phyloP scores from a whole-genome alignment of 345 rosid species.

The Erucastrum elatum region DNA sequence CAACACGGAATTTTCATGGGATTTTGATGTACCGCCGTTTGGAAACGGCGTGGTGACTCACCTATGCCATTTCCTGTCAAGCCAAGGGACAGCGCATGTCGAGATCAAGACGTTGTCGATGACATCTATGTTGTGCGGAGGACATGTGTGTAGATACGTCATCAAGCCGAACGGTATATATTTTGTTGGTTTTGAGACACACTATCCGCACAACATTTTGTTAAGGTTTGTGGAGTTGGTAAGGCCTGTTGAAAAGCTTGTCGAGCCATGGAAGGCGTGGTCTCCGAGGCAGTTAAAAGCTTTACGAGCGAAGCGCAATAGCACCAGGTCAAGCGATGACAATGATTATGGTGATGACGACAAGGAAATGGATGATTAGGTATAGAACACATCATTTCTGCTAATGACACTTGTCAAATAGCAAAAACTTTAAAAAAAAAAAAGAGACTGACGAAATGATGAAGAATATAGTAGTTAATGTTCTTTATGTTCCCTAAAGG shows the following conservation, averaged over 20 bases:
- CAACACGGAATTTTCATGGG: slow-evolving; percentile 23
- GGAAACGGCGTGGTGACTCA: slow-evolving; percentile 36
- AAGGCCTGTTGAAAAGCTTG: slow-evolving; percentile 35
- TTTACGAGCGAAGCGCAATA: slow-evolving; percentile 15
- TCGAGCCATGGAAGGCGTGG: slow-evolving; percentile 41
- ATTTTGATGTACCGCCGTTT: slow-evolving; percentile 35
- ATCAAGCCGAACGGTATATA: slow-evolving; percentile 35
- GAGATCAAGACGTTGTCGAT: slow-evolving; percentile 37
- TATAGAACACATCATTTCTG: neutral
- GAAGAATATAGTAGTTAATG: slow-evolving; percentile 3
- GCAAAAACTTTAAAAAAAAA: neutral
- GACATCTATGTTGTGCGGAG: slow-evolving; percentile 38
- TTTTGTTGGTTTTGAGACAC: slow-evolving; percentile 35
- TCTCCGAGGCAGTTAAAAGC: slow-evolving; percentile 36
- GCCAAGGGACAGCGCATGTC: slow-evolving; percentile 37
- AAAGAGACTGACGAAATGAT: neutral
- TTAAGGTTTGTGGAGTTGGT: slow-evolving; percentile 34
- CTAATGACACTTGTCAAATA: too few relatives aligned
- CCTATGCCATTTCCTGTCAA: slow-evolving; percentile 32
- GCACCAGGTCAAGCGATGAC: slow-evolving; percentile 1
- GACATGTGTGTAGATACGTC: slow-evolving; percentile 34
- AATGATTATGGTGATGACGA: neutral
- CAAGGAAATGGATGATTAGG: slow-evolving; percentile 14
- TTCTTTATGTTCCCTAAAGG: neutral
- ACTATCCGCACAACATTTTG: slow-evolving; percentile 30